Evolutionary conservation across 768 basidiomycete genomes (phyloP).

Genomic region (Suillus subalutaceus): DNA sequence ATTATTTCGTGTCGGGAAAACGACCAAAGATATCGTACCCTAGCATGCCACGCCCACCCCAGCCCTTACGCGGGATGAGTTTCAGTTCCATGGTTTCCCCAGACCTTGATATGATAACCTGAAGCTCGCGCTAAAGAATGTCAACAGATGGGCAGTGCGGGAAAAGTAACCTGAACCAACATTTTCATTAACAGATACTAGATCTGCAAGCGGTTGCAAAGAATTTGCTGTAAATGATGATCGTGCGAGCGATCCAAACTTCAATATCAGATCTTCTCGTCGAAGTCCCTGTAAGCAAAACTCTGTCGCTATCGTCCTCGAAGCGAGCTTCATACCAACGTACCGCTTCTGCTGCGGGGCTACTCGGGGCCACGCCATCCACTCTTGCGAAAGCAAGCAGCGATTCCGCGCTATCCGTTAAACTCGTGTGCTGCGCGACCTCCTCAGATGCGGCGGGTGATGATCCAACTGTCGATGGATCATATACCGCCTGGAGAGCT

Average conservation of each 20-base stretch:
- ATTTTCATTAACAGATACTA: conserved; percentile 81
- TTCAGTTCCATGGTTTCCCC: conserved; percentile 48
- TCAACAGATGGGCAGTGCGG: conserved; percentile 7
- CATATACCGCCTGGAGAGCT: conserved; percentile 72
- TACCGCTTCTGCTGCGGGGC: conserved; percentile 86
- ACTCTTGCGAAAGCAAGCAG: conserved; percentile 75
- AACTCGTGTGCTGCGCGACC: conserved; percentile 3
- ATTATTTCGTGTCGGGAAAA: conserved; percentile 9
- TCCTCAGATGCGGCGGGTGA: conserved; percentile 24
- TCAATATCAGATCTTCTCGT: conserved; percentile 70
- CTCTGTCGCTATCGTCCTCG: conserved; percentile 3
- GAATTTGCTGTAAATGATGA: conserved; percentile 54
- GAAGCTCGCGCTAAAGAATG: conserved; percentile 54
- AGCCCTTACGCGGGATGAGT: conserved; percentile 72
- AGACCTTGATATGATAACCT: conserved; percentile 58
- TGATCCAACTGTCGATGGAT: conserved; percentile 35
- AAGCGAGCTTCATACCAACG: conserved; percentile 28
- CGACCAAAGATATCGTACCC: conserved; percentile 53
- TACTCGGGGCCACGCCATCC: conserved; percentile 75
- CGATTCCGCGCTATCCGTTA: conserved; percentile 16
- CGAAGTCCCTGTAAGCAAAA: conserved; percentile 56
- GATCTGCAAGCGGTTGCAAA: conserved; percentile 67
- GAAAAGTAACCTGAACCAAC: conserved; percentile 45
- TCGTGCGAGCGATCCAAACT: conserved; percentile 68
- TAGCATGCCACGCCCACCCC: conserved; percentile 87